A percentile compares a stretch with the other conserved stretches of the same genome.
Evolutionary conservation across 208 protist genomes (phyloP).

Genomic region (Trypanosoma melophagium): DNA sequence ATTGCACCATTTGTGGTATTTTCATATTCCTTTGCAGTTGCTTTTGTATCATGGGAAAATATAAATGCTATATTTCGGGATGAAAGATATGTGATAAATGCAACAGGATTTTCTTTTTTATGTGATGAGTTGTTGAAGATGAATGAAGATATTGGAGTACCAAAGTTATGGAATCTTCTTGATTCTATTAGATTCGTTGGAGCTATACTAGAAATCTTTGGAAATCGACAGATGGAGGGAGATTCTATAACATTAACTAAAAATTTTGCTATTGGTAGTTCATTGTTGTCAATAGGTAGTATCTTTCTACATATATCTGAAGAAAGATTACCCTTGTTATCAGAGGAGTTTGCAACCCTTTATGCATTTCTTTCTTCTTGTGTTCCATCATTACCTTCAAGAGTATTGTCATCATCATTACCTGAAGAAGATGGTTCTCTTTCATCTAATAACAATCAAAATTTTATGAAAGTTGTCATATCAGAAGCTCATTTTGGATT

Average conservation of each 20-base stretch:
- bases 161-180: constrained; percentile 6
- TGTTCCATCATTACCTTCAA: constrained; percentile 1
- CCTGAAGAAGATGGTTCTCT: neutral
- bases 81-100: neutral
- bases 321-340: constrained; percentile 9
- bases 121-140: constrained; percentile 11
- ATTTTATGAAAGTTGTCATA: neutral
- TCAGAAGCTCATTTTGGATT: constrained; percentile 14
- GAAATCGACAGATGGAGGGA: constrained; percentile 2
- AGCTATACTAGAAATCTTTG: constrained; percentile 9
- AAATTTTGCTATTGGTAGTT: neutral
- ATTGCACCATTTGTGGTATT: constrained; percentile 40
- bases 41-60: constrained; percentile 53
- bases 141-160: neutral
- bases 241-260: constrained; percentile 14
- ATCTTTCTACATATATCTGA: constrained; percentile 19
- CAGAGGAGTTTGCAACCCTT: neutral
- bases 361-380: constrained; percentile 1
- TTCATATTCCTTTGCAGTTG: constrained; percentile 31
- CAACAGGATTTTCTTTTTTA: constrained; percentile 4
- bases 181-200: neutral
- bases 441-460: neutral
- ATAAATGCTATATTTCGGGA: constrained; percentile 11
- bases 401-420: neutral
- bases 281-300: constrained; percentile 7